phyloP scores from a whole-genome alignment of 2,329 filamentous ascomycete genomes.

The Ustulina deusta region DNA sequence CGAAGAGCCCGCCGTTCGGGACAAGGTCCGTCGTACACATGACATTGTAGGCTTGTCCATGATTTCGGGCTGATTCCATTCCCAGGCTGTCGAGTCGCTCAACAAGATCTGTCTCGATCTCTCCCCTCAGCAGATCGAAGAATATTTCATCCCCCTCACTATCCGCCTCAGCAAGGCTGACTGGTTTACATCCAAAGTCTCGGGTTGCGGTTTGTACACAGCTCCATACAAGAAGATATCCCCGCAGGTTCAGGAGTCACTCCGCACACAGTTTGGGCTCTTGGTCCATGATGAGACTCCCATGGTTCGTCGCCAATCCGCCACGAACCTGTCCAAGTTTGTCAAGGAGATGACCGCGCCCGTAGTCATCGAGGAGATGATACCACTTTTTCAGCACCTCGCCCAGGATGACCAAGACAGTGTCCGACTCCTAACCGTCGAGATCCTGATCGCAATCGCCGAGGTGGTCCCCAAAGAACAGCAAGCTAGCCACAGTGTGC shows the following conservation, averaged over 20 bases:
- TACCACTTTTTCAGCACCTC: conserved; percentile 97
- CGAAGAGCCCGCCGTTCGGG: conserved; percentile 95
- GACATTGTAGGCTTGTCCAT: conserved; percentile 28
- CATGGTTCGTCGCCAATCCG: conserved; percentile 97
- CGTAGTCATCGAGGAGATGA: conserved; percentile 98
- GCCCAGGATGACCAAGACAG: conserved; percentile 98
- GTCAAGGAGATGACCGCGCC: conserved; percentile 95
- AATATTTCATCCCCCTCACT: conserved; percentile 95
- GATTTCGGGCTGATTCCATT: conserved; percentile 28
- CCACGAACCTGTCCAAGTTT: conserved; percentile 96
- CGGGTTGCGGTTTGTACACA: conserved; percentile 94
- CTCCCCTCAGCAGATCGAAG: conserved; percentile 91
- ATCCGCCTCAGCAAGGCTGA: conserved; percentile 98
- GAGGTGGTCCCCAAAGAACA: conserved; percentile 98
- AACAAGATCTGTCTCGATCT: conserved; percentile 99
- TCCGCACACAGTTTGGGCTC: conserved; percentile 90
- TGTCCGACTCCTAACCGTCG: conserved; percentile 93
- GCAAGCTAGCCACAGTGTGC: conserved; percentile 93
- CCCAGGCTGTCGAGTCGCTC: conserved; percentile 93
- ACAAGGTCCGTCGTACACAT: conserved; percentile 77
- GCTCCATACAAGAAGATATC: conserved; percentile 93
- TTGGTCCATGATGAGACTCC: conserved; percentile 98
- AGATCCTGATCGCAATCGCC: conserved; percentile 94
- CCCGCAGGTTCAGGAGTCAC: conserved; percentile 85
- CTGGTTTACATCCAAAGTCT: conserved; percentile 99